Evolutionary conservation across 129 eudicot genomes (phyloP), one percentile per base, ranked within the genome.

Genomic region (Scalesia atractyloides): DNA sequence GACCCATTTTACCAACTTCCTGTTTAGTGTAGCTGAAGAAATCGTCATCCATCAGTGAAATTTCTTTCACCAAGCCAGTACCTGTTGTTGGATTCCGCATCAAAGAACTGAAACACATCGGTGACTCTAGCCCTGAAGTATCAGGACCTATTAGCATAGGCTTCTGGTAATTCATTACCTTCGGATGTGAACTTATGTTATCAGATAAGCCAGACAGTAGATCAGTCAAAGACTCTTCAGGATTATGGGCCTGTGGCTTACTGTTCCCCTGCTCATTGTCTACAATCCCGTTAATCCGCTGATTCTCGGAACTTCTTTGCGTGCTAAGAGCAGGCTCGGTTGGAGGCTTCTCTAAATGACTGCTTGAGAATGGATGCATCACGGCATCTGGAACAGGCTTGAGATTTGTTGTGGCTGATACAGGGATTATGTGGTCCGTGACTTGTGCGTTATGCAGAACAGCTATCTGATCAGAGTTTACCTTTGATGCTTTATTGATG

Each of bases 1-100:
- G 65, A 41, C 57, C 71, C 36, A 50, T 3, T 20, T 76, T 79
- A 60, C 53, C 75, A 49, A 64, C 43, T 54, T 54, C 73, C 41
- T 74, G 75, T 49, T 79, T 77, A 41, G 74, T 64, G 68, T 68
- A 76, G 58, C 59, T 75, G 52, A 79, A 61, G 48, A 82, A 64
- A 51, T 88, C 89, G 3, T 66, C 88, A 72, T 85, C 86, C 66
- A 82, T 77, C 39, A 83, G 73, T 69, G 90, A 80, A 54, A 80
- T 76, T 67, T 80, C 90, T 78, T 84, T 77, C 79, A 81, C 60
- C 58, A 13, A 34, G 33, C 69, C 73, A 74, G 60, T 74, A 61
- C 54, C 77, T 18, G 75, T 58, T 7, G 66, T 46, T 76, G 79
- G 65, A 74, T 80, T 79, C 46, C 81, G 81, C 54, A 57, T 69